These are phyloP conservation scores for Annulohypoxylon nitens DNA, from an alignment of 495 filamentous ascomycete genomes.

Conservation along the genomic window DNA sequence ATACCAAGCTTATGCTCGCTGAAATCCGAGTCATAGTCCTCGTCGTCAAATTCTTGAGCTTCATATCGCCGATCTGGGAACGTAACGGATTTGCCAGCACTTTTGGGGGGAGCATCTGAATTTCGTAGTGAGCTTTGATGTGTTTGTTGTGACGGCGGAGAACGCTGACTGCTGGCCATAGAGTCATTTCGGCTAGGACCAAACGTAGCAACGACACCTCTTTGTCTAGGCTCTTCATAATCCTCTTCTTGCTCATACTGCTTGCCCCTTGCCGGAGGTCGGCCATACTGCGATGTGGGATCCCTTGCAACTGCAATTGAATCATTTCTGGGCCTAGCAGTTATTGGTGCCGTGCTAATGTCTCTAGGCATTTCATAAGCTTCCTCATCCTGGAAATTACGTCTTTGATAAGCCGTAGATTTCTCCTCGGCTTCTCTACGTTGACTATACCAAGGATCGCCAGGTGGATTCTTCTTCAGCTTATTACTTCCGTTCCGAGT, in stretches of 20 bases:
- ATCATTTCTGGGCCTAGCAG: constrained; percentile 22
- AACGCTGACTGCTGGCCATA: constrained; percentile 31
- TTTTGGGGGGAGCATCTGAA: constrained; percentile 28
- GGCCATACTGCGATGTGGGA: constrained; percentile 32
- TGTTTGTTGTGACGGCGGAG: constrained; percentile 24
- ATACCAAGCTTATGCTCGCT: constrained; percentile 54
- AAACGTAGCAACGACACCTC: constrained; percentile 34
- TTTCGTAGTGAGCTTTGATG: constrained; percentile 35
- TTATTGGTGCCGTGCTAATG: neutral
- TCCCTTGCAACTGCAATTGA: constrained; percentile 7
- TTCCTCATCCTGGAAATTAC: constrained; percentile 17
- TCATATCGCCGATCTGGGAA: constrained; percentile 47
- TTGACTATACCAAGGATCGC: constrained; percentile 54
- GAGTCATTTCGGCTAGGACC: constrained; percentile 16
- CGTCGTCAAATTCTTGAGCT: constrained; percentile 28
- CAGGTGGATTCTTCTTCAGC: constrained; percentile 61
- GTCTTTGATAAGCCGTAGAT: constrained; percentile 29
- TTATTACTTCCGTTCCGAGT: constrained; percentile 62
- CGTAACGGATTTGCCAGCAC: constrained; percentile 47
- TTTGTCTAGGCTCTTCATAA: constrained; percentile 42
- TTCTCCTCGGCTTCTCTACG: constrained; percentile 53
- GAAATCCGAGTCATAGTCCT: constrained; percentile 46
- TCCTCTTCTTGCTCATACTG: constrained; percentile 38
- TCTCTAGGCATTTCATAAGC: constrained; percentile 23
- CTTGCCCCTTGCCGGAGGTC: constrained; percentile 48